These are phyloP conservation scores for barley (Hordeum vulgare) DNA, from an alignment of 176 grass and related monocot species.

Conservation along the genomic window MorexV3_pseudomolecules_assembly NC_058523.1:454647107-454647606, in stretches of 20 bases:
- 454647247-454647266: constrained; percentile 25
- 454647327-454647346: constrained; percentile 24
- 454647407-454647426: not conserved
- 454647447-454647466: too few relatives aligned
- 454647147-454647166: constrained; percentile 33
- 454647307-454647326: constrained; percentile 28
- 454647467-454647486: too few relatives aligned
- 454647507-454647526: too few relatives aligned
- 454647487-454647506: too few relatives aligned
- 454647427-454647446: too few relatives aligned
- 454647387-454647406: not conserved
- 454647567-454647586: too few relatives aligned
- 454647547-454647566: too few relatives aligned
- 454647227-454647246: constrained; percentile 35
- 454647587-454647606: too few relatives aligned
- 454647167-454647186: constrained; percentile 12
- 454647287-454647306: constrained; percentile 27
- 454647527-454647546: too few relatives aligned
- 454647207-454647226: constrained; percentile 30
- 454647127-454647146: constrained; percentile 35
- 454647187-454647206: not conserved
- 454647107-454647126: constrained; percentile 48
- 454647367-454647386: not conserved
- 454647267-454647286: constrained; percentile 30
- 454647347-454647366: not conserved